Evolutionary conservation across 2,329 filamentous ascomycete genomes (phyloP), one percentile per base, ranked within the genome.

Genomic region (Pestalotiopsis sp.): DNA sequence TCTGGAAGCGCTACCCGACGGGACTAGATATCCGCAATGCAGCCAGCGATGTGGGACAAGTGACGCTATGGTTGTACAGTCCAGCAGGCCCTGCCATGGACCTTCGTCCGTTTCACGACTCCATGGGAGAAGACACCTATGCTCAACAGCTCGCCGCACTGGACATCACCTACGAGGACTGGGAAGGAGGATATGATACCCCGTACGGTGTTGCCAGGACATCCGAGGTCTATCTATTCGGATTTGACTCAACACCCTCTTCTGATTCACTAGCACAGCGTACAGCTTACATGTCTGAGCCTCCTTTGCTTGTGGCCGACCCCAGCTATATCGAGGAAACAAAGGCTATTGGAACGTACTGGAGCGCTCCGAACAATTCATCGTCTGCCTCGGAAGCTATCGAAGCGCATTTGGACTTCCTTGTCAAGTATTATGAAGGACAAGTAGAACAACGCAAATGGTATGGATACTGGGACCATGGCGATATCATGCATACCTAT

Each of bases 161-260:
- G 0, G 83, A 89, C 31, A 87, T 91, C 25, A 91, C 89, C 0
- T 91, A 91, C 68, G 89, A 91, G 69, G 88, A 91, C 69, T 91
- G 83, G 69, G 87, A 91, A 69, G 77, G 76, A 0, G 84, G 83
- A 0, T 88, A 87, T 57, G 81, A 86, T 67, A 89, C 86, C 0
- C 85, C 88, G 0, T 85, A 86, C 63, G 89, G 89, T 0, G 85
- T 91, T 41, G 87, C 83, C 0, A 79, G 87, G 52, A 90, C 87
- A 0, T 90, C 85, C 69, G 87, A 91, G 72, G 67, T 90, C 5
- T 87, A 82, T 66, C 71, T 91, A 14, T 83, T 83, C 61, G 84
- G 82, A 0, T 89, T 89, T 64, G 83, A 84, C 1, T 75, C 76
- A 14, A 90, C 88, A 0, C 88, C 88, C 0, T 78, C 84, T 0